Base-by-base conservation (phyloP, 352 stramenopile genomes). In the Globisporangium cederbergense region DNA sequence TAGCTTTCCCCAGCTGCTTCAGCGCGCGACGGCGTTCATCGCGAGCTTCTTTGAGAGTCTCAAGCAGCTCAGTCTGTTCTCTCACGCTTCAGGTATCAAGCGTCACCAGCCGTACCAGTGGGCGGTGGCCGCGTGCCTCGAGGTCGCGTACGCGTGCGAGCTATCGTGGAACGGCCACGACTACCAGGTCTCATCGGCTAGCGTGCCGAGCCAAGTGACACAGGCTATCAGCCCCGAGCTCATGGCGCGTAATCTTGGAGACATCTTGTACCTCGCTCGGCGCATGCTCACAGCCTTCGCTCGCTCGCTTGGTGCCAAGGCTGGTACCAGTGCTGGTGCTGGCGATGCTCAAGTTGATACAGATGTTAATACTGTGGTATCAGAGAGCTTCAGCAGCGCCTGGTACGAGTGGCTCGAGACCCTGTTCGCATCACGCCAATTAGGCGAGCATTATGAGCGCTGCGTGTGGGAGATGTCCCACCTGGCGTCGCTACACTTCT, bases 61-160 rank as follows among this genome's bases (percentile, higher is more conserved):
- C 4, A 34, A 60, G n/a, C 49, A 72, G 25, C 51, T 76, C 1
- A 67, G 81, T 34, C 47, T 71, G 36, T 58, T 32, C 0, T 32
- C 62, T 36, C 51, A 65, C 0, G 22, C 36, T 0, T 45, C 8
- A 10, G 11, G 25, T 20, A 51, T 90, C 4, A 57, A 76, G 28
- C 78, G 71, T 71, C 70, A 81, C 38, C 78, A 90, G 34, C 74
- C 84, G 11, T 83, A 80, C 63, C 60, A 86, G 25, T 95, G 86
- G 86, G 82, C 84, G 0, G 73, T 87, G 1, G 86, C 82, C 3
- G 84, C 86, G 2, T 93, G 84, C 34, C 54, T 95, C 2, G 86
- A 93, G 65, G 73, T 95, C 30, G 78, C 82, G 1, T 91, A 90
- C 62, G 79, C 86, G 0, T 92, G 86, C 40, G 86, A 95, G 25